These are phyloP conservation scores for Colletotrichum trifolii DNA, from an alignment of 2,329 filamentous ascomycete species.

Conservation along the genomic window DNA sequence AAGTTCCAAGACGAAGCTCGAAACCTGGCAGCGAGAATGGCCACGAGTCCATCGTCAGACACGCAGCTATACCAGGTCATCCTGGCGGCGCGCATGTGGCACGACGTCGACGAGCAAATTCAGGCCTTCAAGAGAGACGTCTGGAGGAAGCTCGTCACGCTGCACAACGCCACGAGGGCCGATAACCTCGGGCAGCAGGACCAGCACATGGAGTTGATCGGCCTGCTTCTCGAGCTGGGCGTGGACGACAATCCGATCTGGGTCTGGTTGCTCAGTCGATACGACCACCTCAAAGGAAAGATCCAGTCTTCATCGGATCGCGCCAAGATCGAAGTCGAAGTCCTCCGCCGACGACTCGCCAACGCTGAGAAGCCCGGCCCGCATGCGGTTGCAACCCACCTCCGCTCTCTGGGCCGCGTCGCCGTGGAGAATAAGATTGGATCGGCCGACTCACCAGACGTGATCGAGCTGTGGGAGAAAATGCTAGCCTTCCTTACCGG, in stretches of 20 bases:
- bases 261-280: constrained; percentile 92
- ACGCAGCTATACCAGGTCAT: constrained; percentile 87
- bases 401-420: constrained; percentile 79
- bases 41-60: constrained; percentile 73
- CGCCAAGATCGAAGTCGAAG: constrained; percentile 92
- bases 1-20: constrained; percentile 83
- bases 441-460: constrained; percentile 80
- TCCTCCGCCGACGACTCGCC: constrained; percentile 84
- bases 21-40: constrained; percentile 66
- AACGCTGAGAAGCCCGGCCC: constrained; percentile 77
- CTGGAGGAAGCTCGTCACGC: constrained; percentile 82
- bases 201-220: constrained; percentile 90
- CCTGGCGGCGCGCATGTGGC: constrained; percentile 93
- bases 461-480: constrained; percentile 94
- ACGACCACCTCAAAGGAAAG: constrained; percentile 88
- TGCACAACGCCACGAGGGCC: constrained; percentile 67
- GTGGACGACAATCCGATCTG: constrained; percentile 97
- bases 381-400: constrained; percentile 77
- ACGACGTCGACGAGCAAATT: constrained; percentile 89
- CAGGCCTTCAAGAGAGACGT: constrained; percentile 88
- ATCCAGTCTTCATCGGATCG: constrained; percentile 84
- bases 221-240: constrained; percentile 89
- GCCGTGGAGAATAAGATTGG: constrained; percentile 68
- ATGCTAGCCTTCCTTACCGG: constrained; percentile 78
- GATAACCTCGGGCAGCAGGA: constrained; percentile 72